Evolutionary conservation across 768 basidiomycete species (phyloP), one percentile per base, ranked within the genome.

Genomic region (Boletus eberwhitei): DNA sequence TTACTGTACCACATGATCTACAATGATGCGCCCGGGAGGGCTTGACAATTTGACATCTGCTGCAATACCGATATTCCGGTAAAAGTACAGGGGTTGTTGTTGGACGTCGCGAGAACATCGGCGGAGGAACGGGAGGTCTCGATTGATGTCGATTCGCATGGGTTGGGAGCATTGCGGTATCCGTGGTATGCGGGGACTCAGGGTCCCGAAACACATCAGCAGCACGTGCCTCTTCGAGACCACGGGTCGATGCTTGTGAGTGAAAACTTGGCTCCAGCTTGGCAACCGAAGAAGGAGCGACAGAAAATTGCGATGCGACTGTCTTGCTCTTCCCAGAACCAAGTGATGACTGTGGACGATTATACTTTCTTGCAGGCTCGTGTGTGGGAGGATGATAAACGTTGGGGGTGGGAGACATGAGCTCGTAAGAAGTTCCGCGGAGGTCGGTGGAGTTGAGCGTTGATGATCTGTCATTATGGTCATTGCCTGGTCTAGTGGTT

Each of bases 11-110:
- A 73, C 92, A 94, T 38, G 74, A 73, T 34, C 88, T 76, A 69
- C 91, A 94, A 67, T 94, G 91, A 69, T 93, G 91, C 11, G 88
- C 71, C 39, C 90, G 70, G 54, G 81, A 78, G 0, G 91, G 91
- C 66, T 91, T 93, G 49, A 88, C 71, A 40, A 91, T 76, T 24
- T 72, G 75, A 55, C 90, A 89, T 9, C 66, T 70, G 4, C 59
- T 57, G 65, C 90, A 93, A 66, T 88, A 92, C 40, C 90, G 75
- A 64, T 84, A 76, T 51, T 82, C 82, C 17, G 86, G 84, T 4
- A 76, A 68, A 32, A 92, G 73, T 3, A 84, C 71, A 1, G 82
- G 78, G 12, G 74, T 73, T 12, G 64, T 62, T 5, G 76, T 69
- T 1, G 77, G 79, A 32, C 66, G 59, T 40, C 75, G 59, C 26